Base-by-base conservation (phyloP, 2,329 filamentous ascomycete genomes). In the Hymenoscyphus fructigenus region DNA sequence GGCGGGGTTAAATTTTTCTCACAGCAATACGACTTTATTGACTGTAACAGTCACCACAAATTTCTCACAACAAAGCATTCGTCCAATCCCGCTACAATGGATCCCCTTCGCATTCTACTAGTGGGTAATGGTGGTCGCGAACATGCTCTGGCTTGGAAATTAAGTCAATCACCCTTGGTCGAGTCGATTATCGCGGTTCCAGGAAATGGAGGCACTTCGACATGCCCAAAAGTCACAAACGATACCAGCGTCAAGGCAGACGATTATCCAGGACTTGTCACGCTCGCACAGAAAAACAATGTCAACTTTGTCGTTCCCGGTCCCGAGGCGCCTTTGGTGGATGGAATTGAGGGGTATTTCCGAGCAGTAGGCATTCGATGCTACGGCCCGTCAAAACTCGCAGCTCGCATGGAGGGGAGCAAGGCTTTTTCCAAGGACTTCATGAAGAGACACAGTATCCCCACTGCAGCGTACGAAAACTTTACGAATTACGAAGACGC, bases 381-480 rank as follows among this genome's bases (percentile, higher is more conserved):
- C 60, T 98, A 97, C 75, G 95, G 94, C 1, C 95, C 95, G 5
- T 91, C 88, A 64, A 88, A 91, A 79, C 87, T 87, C 59, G 94
- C 95, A 26, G 93, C 95, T 20, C 85, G 86, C 56, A 92, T 99
- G 85, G 95, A 99, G 79, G 95, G 95, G 66, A 96, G 91, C 80
- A 99, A 99, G 83, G 91, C 94, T 12, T 98, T 96, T 78, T 93
- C 91, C 67, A 99, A 99, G 77, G 93, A 98, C 78, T 98, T 98
- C 76, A 99, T 98, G 95, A 89, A 91, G 78, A 88, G 89, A 70
- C 88, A 96, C 79, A 85, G 85, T 73, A 96, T 99, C 72, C 93
- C 94, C 44, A 98, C 95, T 0, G 95, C 95, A 17, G 87, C 86
- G 47, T 98, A 97, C 80, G 87, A 90, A 77, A 97, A 96, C 81